Base-by-base conservation (phyloP, 75 land plant species). In the Larix kaempferi region DNA sequence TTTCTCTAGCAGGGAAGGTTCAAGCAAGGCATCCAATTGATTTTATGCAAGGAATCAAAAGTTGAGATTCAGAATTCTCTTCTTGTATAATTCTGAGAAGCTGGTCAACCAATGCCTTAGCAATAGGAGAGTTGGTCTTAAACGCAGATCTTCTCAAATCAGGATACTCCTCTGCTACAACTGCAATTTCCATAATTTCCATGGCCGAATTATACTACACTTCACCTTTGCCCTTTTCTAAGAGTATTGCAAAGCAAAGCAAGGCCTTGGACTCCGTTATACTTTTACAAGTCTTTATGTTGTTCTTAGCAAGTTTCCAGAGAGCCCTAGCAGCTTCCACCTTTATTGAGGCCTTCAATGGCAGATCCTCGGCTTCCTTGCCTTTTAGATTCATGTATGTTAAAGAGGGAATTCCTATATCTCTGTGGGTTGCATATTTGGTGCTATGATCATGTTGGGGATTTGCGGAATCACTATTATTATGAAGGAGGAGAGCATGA, bases 161-260 rank as follows among this genome's bases (percentile, higher is more conserved):
- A 2, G 84, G 22, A 44, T 93, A 77, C 39, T 83, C 37, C 76
- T 93, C 98, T 4, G 92, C 95, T 11, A 91, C 92, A 0, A 89
- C 87, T 0, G 90, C 80, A 58, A 95, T 93, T 77, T 93, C 98
- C 91, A 88, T 86, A 49, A 93, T 79, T 6, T 91, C 98, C 95
- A 94, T 90, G 79, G 89, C 91, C 2, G 98, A 90, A 77, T 90
- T 89, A 59, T 55, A 79, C 84, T 87, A 83, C 27, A 93, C 87
- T 16, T 88, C 89, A 1, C 85, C 93, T 13, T 69, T 25, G 0
- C 84, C 87, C 29, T 90, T 86, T 72, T 95, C 95, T 33, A 95
- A 81, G 22, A 95, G 75, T 29, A 92, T 84, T 2, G 93, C 93
- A 71, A 95, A 88, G 80, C 95, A 95, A 23, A 95, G 74, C 5